Percentiles rank a stretch among this genome's conserved stretches.
phyloP scores from a whole-genome alignment of 2,329 filamentous ascomycete genomes.

The Verticillium alfalfae region DNA sequence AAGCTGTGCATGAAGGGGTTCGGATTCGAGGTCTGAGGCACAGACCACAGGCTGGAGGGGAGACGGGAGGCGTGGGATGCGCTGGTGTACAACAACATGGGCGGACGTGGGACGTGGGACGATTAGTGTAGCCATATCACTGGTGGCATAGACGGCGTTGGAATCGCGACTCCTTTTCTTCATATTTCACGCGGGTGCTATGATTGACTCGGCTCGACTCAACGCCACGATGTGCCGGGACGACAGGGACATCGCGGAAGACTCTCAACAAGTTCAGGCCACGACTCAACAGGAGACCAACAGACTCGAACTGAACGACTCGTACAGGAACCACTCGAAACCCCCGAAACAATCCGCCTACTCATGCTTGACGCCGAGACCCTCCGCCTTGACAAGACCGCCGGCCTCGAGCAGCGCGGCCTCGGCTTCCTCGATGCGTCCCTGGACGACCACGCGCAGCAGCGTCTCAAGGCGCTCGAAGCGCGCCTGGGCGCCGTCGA shows the following conservation, averaged over 20 bases:
- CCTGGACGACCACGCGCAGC: neutral
- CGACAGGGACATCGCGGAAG: too few relatives aligned
- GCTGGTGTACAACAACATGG: constrained; percentile 7
- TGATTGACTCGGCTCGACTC: too few relatives aligned
- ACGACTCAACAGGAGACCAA: too few relatives aligned
- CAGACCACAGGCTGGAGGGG: neutral
- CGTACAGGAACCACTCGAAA: too few relatives aligned
- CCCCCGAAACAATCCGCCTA: neutral
- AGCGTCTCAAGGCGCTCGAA: neutral
- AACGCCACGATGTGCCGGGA: too few relatives aligned
- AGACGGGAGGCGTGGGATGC: neutral
- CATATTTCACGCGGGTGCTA: neutral
- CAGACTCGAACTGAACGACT: too few relatives aligned
- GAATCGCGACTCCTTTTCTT: neutral
- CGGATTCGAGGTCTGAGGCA: constrained; percentile 68
- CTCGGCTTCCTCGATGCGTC: neutral
- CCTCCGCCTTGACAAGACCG: neutral
- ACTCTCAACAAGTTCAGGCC: too few relatives aligned
- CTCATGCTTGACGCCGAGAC: neutral
- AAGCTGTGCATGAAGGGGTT: constrained; percentile 88
- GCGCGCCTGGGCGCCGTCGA: neutral
- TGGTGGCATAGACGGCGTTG: constrained; percentile 8
- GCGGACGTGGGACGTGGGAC: neutral
- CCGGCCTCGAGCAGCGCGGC: neutral
- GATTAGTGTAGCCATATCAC: constrained; percentile 9